Evolutionary conservation across 2,329 filamentous ascomycete genomes (phyloP).

Genomic region (Herpotrichia juniperi): DNA sequence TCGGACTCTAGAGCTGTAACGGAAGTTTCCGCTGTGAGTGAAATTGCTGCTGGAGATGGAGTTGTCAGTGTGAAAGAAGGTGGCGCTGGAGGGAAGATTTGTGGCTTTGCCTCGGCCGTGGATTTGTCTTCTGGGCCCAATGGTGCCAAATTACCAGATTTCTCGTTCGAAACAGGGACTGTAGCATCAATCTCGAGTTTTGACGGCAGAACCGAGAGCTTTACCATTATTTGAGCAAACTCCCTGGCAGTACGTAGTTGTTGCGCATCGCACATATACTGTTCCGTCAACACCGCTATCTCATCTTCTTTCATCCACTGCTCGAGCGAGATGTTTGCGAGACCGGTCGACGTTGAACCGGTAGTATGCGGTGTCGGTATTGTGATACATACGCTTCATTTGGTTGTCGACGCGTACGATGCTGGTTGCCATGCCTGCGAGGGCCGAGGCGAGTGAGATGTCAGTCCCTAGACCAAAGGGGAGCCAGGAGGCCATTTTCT

Average conservation of each 20-base stretch:
- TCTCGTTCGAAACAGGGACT: no score
- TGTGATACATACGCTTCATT: slow-evolving; percentile 49
- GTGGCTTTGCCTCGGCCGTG: no score
- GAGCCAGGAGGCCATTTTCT: slow-evolving; percentile 45
- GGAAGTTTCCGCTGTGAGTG: no score
- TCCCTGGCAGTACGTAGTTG: slow-evolving; percentile 36
- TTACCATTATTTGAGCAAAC: slow-evolving; percentile 44
- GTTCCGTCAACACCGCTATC: slow-evolving; percentile 46
- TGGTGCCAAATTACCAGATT: no score
- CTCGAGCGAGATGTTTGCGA: slow-evolving; percentile 46
- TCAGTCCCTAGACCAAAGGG: slow-evolving; percentile 48
- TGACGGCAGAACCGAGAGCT: slow-evolving; percentile 43
- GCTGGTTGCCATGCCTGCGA: slow-evolving; percentile 46
- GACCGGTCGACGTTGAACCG: slow-evolving; percentile 48
- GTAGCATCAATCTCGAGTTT: no score
- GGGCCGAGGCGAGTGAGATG: slow-evolving; percentile 43
- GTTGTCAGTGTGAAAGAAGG: no score
- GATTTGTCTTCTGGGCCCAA: no score
- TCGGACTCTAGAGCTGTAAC: no score
- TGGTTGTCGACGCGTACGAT: slow-evolving; percentile 49
- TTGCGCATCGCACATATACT: slow-evolving; percentile 44
- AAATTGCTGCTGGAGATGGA: no score
- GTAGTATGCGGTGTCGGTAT: slow-evolving; percentile 42
- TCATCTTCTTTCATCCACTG: slow-evolving; percentile 51
- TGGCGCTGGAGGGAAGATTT: no score